A percentile compares a stretch with the other conserved stretches of the same genome.
These are phyloP conservation scores for Nemania bipapillata DNA, from an alignment of 2,329 filamentous ascomycete genomes.

Conservation along the genomic window DNA sequence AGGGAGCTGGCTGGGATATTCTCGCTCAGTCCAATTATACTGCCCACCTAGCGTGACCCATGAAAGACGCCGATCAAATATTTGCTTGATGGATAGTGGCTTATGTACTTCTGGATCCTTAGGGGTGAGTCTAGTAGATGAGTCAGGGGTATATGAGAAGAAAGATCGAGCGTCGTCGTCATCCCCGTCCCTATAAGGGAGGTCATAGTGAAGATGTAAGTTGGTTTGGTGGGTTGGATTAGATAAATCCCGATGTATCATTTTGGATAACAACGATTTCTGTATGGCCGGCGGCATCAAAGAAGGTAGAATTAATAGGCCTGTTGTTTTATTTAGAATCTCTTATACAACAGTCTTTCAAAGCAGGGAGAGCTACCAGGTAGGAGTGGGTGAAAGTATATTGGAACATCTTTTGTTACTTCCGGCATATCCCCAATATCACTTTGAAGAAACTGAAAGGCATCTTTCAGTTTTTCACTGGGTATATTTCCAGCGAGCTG, in stretches of 20 bases:
- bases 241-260: conserved; percentile 81
- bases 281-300: conserved; percentile 78
- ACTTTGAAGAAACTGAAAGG: conserved; percentile 58
- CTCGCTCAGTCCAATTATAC: conserved; percentile 92
- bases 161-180: conserved; percentile 58
- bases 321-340: conserved; percentile 58
- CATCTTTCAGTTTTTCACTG: conserved; percentile 55
- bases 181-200: conserved; percentile 65
- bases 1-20: conserved; percentile 75
- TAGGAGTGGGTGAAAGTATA: conserved; percentile 73
- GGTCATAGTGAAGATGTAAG: conserved; percentile 81
- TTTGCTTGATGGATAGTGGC: conserved; percentile 73
- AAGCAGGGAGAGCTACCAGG: conserved; percentile 66
- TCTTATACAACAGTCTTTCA: neutral
- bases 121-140: conserved; percentile 69
- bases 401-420: conserved; percentile 55
- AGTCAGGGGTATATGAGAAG: conserved; percentile 63
- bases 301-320: conserved; percentile 79
- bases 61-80: conserved; percentile 82
- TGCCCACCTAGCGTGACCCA: conserved; percentile 96
- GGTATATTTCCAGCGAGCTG: conserved; percentile 58
- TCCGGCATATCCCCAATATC: conserved; percentile 48
- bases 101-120: conserved; percentile 80
- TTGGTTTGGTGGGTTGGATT: conserved; percentile 84
- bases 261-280: conserved; percentile 72